Conservation (phyloP, 106 monocot genomes). For the Dioscorea alata region DNA sequence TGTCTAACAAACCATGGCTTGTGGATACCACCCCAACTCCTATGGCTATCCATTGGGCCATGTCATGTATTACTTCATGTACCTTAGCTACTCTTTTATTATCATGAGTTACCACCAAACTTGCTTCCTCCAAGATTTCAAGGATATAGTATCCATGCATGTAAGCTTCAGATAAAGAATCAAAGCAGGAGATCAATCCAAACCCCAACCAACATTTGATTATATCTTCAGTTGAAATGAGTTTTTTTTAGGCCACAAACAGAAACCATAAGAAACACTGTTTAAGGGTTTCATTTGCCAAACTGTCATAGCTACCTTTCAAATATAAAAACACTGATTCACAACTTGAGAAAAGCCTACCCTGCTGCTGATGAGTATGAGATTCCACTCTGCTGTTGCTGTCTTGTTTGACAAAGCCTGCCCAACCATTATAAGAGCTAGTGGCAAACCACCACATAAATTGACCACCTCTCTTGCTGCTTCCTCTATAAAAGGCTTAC, state of each 20-base stretch:
- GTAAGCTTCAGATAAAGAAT: not conserved
- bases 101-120: slow-evolving; percentile 3
- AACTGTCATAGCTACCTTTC: slow-evolving; percentile 20
- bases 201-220: slow-evolving; percentile 20
- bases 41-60: slow-evolving; percentile 11
- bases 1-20: not conserved
- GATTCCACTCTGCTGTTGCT: not conserved
- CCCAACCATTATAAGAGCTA: slow-evolving; percentile 1
- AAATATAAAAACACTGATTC: not conserved
- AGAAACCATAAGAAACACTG: slow-evolving; percentile 24
- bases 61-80: slow-evolving; percentile 7
- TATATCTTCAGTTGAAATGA: slow-evolving; percentile 5
- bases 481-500: not conserved
- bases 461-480: not conserved
- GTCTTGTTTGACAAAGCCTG: not conserved
- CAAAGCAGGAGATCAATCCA: slow-evolving; percentile 1
- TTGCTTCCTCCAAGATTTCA: not conserved
- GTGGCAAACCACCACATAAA: slow-evolving; percentile 12
- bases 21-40: not conserved
- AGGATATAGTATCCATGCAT: not conserved
- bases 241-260: slow-evolving; percentile 23
- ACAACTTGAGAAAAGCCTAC: not conserved
- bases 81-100: slow-evolving; percentile 1
- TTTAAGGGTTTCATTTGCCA: not conserved
- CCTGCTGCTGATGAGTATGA: not conserved